Evolutionary conservation across 192 early-diverging fungal species (phyloP), one percentile per base, ranked within the genome.

Genomic region (Umbelopsis isabellina): DNA sequence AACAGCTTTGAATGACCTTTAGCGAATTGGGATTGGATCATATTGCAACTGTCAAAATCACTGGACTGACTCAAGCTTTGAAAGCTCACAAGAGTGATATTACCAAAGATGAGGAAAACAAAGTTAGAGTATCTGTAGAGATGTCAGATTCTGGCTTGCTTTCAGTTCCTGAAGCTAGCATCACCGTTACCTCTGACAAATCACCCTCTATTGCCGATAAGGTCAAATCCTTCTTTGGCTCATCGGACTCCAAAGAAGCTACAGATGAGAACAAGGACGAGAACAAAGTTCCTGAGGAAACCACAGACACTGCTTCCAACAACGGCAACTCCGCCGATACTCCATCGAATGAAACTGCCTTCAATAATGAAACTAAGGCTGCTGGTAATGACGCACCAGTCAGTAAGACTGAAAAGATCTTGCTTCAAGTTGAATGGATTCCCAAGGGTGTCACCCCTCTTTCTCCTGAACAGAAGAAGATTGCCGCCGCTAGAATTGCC

Each of bases 81-180:
- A 83, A 83, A n/a, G 86, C 87, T 65, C 85, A 88, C 71, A 88
- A 91, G 46, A 82, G 86, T 25, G 72, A 82, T 21, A 83, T 82
- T 25, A 82, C 76, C 13, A 37, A 37, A 10, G 21, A 67, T n/a
- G 71, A 76, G 44, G 61, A 66, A 13, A 41, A 65, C 46, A 97
- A 96, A 78, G 94, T 99, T 45, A 91, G 92, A 44, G 89, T 93
- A 6, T 79, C 87, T 7, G 82, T 98, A 66, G 90, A 92, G 75
- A 83, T 97, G 44, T 91, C 87, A 37, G 92, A 95, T 46, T 88
- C 92, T 46, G 92, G 93, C 50, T 49, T 91, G 9, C 80, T 96
- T 41, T 82, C 82, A 41, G 82, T 92, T n/a, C 80, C 83, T 20
- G 88, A 93, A 41, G 91, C 89, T 4, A 47, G 80, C 71, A 84